Evolutionary conservation across 2,329 filamentous ascomycete genomes (phyloP).

Genomic region (Apiospora rasikravindrae): DNA sequence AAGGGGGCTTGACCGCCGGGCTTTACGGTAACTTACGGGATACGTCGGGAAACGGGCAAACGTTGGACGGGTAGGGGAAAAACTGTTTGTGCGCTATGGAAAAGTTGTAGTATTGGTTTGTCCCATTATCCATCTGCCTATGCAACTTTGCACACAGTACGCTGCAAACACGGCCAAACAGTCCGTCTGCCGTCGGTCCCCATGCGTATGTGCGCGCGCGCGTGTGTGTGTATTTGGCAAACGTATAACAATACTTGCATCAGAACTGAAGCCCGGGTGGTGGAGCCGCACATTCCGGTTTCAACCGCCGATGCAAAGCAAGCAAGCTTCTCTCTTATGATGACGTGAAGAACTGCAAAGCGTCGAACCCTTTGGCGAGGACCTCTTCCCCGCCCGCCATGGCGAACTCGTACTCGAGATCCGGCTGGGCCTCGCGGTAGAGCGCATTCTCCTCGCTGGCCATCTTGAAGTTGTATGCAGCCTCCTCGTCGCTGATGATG

Average conservation of each 20-base stretch:
- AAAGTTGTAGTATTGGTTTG: neutral
- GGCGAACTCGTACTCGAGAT: slow-evolving; percentile 40
- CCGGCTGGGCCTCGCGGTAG: slow-evolving; percentile 42
- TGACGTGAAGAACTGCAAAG: slow-evolving; percentile 27
- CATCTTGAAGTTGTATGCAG: slow-evolving; percentile 46
- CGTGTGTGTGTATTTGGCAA: neutral
- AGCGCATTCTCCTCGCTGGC: slow-evolving; percentile 39
- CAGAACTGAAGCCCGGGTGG: neutral
- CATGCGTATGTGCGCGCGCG: neutral
- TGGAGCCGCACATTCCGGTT: neutral
- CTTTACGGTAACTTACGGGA: slow-evolving; percentile 4
- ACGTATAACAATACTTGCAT: neutral
- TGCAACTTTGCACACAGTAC: slow-evolving; percentile 13
- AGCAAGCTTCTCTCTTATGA: slow-evolving; percentile 4
- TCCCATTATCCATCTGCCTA: neutral
- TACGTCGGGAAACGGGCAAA: slow-evolving; percentile 4
- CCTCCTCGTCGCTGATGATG: slow-evolving; percentile 48
- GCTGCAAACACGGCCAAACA: neutral
- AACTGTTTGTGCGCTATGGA: neutral
- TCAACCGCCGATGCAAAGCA: neutral
- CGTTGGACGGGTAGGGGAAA: neutral
- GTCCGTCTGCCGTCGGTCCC: neutral
- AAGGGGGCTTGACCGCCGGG: slow-evolving; percentile 3
- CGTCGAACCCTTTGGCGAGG: slow-evolving; percentile 37
- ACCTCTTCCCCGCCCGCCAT: slow-evolving; percentile 38